These are phyloP conservation scores for Lactarius deliciosus DNA, from an alignment of 768 basidiomycete species.

Conservation along the genomic window DNA sequence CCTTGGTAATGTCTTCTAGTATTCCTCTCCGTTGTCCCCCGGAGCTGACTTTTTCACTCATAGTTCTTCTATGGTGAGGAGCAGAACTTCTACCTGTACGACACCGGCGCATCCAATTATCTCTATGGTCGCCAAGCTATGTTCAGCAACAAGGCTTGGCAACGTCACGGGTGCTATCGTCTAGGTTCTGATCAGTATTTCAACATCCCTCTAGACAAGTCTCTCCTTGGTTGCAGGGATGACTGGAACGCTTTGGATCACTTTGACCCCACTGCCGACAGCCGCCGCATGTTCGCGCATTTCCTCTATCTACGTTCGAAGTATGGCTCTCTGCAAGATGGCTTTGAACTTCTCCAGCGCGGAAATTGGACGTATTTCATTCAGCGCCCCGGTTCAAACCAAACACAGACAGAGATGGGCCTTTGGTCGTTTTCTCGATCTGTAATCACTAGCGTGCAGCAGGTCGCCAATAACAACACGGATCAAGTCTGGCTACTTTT, in stretches of 20 bases:
- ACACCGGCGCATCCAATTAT: conserved; percentile 89
- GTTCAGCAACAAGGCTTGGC: conserved; percentile 83
- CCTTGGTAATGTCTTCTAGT: conserved; percentile 53
- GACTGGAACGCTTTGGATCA: conserved; percentile 94
- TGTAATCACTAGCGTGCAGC: conserved; percentile 59
- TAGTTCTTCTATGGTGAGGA: conserved; percentile 90
- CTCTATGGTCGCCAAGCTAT: conserved; percentile 94
- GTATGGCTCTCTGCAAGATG: conserved; percentile 81
- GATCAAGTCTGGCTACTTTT: conserved; percentile 83
- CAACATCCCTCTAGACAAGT: conserved; percentile 83
- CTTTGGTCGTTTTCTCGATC: conserved; percentile 79
- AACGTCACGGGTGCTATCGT: conserved; percentile 88
- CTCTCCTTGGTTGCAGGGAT: conserved; percentile 80
- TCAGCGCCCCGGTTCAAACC: conserved; percentile 81
- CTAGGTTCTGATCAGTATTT: conserved; percentile 92
- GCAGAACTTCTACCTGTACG: conserved; percentile 84
- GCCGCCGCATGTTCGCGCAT: conserved; percentile 69
- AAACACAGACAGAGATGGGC: conserved; percentile 80
- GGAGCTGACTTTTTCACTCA: conserved; percentile 26
- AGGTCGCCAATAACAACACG: conserved; percentile 54
- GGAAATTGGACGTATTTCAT: conserved; percentile 85
- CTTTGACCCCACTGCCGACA: conserved; percentile 86
- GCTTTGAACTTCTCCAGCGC: conserved; percentile 77
- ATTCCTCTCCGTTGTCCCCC: neutral
- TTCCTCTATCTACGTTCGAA: conserved; percentile 66